Percentiles rank a stretch among this genome's conserved stretches.
Conservation (phyloP, 192 early-diverging fungal genomes). For the Backusella mclennaniae region DNA sequence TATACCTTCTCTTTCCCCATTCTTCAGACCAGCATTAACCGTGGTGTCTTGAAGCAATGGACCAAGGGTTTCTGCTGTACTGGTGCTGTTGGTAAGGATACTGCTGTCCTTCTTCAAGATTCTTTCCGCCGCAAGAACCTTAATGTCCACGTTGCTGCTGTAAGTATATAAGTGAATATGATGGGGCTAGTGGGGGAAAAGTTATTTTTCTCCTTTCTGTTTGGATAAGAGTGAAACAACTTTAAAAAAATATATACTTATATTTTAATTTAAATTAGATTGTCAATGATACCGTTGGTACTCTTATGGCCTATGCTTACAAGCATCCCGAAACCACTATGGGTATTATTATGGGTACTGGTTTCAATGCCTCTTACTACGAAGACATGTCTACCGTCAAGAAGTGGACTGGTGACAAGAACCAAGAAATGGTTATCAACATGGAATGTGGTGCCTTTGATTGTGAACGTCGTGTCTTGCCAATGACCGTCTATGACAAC, state of each 20-base stretch:
- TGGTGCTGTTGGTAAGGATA: slow-evolving; percentile 72
- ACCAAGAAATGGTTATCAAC: slow-evolving; percentile 83
- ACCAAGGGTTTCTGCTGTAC: slow-evolving; percentile 87
- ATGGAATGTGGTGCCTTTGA: slow-evolving; percentile 96
- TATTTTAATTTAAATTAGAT: slow-evolving; percentile 38
- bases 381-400: slow-evolving; percentile 44
- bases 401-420: slow-evolving; percentile 34
- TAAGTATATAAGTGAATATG: slow-evolving; percentile 5
- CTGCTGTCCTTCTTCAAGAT: slow-evolving; percentile 78
- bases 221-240: not conserved
- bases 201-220: not conserved
- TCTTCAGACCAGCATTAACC: slow-evolving; percentile 72
- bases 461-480: slow-evolving; percentile 71
- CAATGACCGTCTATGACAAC: slow-evolving; percentile 81
- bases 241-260: not conserved
- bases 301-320: slow-evolving; percentile 85
- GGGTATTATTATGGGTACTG: slow-evolving; percentile 93
- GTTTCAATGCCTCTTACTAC: slow-evolving; percentile 81
- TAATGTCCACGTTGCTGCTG: slow-evolving; percentile 61
- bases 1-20: slow-evolving; percentile 98
- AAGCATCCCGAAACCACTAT: slow-evolving; percentile 73
- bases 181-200: not conserved
- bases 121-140: slow-evolving; percentile 73
- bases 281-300: slow-evolving; percentile 97
- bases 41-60: slow-evolving; percentile 69